Conservation (phyloP, 805 yeast species). For the Candida hungchunana region DNA sequence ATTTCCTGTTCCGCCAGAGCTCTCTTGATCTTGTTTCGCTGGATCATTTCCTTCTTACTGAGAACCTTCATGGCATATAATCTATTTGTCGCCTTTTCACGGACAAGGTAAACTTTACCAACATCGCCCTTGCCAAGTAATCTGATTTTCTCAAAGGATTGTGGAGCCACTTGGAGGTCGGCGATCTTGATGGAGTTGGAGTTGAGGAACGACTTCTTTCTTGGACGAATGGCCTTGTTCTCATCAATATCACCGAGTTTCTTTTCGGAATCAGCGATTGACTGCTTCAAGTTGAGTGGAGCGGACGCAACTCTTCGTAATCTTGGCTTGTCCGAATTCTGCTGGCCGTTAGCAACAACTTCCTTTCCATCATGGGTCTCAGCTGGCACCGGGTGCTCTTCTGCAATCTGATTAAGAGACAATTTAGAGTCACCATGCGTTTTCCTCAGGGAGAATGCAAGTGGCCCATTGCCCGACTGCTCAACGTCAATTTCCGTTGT, state of each 20-base stretch:
- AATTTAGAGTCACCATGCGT: constrained; percentile 16
- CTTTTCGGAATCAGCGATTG: constrained; percentile 20
- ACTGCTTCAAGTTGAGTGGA: constrained; percentile 52
- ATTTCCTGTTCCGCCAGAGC: constrained; percentile 97
- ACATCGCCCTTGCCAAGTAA: constrained; percentile 97
- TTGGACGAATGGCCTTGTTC: constrained; percentile 27
- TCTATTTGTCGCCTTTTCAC: constrained; percentile 69
- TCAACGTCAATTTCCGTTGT: constrained; percentile 11
- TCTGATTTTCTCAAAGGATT: constrained; percentile 82
- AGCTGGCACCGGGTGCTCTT: constrained; percentile 23
- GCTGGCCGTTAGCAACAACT: no score
- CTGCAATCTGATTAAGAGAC: constrained; percentile 32
- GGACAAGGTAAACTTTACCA: constrained; percentile 90
- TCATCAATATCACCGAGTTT: constrained; percentile 19
- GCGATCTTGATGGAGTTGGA: constrained; percentile 66
- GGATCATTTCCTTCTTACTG: constrained; percentile 88
- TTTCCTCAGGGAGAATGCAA: constrained; percentile 29
- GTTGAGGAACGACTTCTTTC: constrained; percentile 49
- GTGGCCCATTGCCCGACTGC: constrained; percentile 25
- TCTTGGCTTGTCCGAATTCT: constrained; percentile 29
- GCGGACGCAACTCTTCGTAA: constrained; percentile 82
- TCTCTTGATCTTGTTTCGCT: constrained; percentile 89
- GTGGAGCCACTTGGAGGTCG: constrained; percentile 81
- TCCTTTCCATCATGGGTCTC: neutral
- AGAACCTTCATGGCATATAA: constrained; percentile 91